Conservation (phyloP, 345 rosid genomes). For the Sisymbrium altissimum region DNA sequence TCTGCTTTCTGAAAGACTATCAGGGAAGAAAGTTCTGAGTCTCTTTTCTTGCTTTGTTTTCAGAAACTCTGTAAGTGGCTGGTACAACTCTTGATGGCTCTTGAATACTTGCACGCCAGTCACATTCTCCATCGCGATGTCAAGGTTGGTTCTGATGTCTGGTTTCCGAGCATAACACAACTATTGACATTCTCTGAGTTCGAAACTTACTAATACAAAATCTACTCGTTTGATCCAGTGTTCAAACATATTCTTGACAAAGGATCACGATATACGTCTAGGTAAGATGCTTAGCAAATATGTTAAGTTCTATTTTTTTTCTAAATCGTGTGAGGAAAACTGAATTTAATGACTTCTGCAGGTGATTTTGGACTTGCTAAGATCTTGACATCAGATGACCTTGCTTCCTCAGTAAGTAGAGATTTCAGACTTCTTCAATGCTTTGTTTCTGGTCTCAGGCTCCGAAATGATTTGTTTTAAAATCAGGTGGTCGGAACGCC, state of each 20-base stretch:
- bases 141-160: conserved; percentile 56
- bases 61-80: conserved; percentile 98
- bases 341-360: conserved; percentile 29
- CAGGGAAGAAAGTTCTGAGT: neutral
- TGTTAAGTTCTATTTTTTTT: neutral
- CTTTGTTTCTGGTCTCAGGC: conserved; percentile 6
- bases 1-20: neutral
- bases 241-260: conserved; percentile 94
- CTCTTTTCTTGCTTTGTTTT: conserved; percentile 20
- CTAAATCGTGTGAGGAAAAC: neutral
- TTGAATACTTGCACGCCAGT: conserved; percentile 86
- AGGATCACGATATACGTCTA: conserved; percentile 83
- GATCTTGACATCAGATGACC: conserved; percentile 93
- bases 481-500: conserved; percentile 98
- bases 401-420: conserved; percentile 86
- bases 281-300: conserved; percentile 50
- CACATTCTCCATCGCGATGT: conserved; percentile 99
- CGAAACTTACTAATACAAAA: neutral
- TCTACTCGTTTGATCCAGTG: conserved; percentile 47
- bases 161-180: neutral
- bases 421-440: neutral
- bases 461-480: neutral
- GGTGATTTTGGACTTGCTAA: conserved; percentile 99
- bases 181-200: neutral
- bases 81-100: conserved; percentile 95